phyloP scores from a whole-genome alignment of 257 asterid genomes.

The Linderniella brevidens region DNA sequence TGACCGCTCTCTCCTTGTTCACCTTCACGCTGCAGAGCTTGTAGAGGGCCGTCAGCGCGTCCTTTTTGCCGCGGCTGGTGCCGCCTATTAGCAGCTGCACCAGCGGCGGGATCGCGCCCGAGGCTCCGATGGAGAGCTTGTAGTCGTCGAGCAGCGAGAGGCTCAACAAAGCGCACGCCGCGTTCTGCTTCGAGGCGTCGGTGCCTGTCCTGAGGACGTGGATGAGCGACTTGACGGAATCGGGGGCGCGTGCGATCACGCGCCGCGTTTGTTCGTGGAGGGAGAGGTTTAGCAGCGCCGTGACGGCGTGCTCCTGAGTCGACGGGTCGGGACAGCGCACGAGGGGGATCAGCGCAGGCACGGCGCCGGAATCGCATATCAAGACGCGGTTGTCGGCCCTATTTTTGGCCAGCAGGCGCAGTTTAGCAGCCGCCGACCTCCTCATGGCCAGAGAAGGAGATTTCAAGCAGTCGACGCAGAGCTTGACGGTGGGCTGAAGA shows the following conservation, averaged over 20 bases:
- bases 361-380: constrained; percentile 81
- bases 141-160: constrained; percentile 73
- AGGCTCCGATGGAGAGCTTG: constrained; percentile 69
- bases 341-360: constrained; percentile 60
- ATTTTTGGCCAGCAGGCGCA: constrained; percentile 60
- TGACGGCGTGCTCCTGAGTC: constrained; percentile 86
- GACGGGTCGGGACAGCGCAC: constrained; percentile 61
- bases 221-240: constrained; percentile 56
- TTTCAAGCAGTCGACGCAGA: constrained; percentile 56
- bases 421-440: constrained; percentile 85
- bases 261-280: constrained; percentile 61
- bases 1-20: constrained; percentile 87
- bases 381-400: constrained; percentile 81
- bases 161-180: constrained; percentile 78
- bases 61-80: constrained; percentile 72
- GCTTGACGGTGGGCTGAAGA: constrained; percentile 76
- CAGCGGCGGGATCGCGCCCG: constrained; percentile 80
- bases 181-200: constrained; percentile 76
- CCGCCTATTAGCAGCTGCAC: constrained; percentile 60
- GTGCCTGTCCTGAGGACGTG: constrained; percentile 77
- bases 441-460: constrained; percentile 51
- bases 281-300: constrained; percentile 72
- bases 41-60: constrained; percentile 75
- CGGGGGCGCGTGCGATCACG: constrained; percentile 29
- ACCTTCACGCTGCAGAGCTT: constrained; percentile 50